Conservation (phyloP, 768 basidiomycete species). For the Macrolepiota albuminosa region DNA sequence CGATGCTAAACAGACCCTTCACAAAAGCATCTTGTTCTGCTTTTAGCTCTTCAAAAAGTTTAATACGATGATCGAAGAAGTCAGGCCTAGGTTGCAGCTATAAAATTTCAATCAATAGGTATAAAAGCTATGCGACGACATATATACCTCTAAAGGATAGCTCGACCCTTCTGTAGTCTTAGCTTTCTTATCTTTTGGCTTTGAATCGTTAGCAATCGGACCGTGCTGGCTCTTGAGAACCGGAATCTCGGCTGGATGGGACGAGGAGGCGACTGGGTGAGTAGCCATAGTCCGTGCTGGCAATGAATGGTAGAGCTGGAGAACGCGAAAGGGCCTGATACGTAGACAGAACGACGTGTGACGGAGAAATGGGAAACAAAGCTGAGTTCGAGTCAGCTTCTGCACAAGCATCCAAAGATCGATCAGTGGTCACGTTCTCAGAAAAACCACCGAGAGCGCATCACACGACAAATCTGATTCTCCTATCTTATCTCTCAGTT, state of each 20-base stretch:
- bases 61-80: conserved; percentile 87
- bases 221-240: conserved; percentile 41
- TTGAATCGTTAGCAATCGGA: conserved; percentile 12
- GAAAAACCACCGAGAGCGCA: conserved; percentile 4
- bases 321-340: conserved; percentile 18
- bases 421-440: conserved; percentile 32
- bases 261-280: conserved; percentile 49
- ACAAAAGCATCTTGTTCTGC: conserved; percentile 78
- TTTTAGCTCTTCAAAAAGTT: conserved; percentile 85
- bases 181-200: conserved; percentile 35
- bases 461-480: conserved; percentile 3
- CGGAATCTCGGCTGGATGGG: conserved; percentile 44
- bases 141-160: conserved; percentile 61
- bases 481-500: conserved; percentile 9
- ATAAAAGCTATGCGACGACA: neutral
- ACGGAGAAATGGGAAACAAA: conserved; percentile 27
- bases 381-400: conserved; percentile 26
- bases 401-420: conserved; percentile 35
- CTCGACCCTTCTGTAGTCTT: conserved; percentile 35
- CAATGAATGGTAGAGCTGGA: conserved; percentile 10
- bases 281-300: conserved; percentile 34
- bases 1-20: conserved; percentile 44
- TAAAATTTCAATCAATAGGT: conserved; percentile 9
- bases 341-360: conserved; percentile 25
- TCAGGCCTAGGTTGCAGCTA: conserved; percentile 80